Conservation (phyloP, 1,284 basidiomycete species). For the Ceratobasidium papillatum region DNA sequence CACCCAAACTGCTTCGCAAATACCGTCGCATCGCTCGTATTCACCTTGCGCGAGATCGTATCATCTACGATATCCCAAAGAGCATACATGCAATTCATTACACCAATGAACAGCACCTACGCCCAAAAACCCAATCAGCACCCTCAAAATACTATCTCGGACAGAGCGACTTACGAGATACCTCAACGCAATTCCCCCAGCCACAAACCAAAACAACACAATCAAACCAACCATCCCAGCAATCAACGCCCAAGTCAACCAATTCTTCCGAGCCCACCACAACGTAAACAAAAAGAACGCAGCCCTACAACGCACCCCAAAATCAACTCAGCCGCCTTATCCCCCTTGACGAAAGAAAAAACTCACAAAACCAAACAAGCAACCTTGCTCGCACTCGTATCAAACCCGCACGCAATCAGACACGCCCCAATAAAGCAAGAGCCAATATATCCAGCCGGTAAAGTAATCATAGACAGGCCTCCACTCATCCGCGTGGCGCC, state of each 20-base stretch:
- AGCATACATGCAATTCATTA: constrained; percentile 90
- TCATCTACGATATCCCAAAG: constrained; percentile 91
- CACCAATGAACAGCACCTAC: constrained; percentile 92
- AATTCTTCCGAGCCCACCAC: constrained; percentile 83
- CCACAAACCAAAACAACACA: constrained; percentile 86
- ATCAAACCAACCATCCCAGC: constrained; percentile 78
- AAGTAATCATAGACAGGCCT: constrained; percentile 75
- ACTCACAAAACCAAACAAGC: constrained; percentile 75
- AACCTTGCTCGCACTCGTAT: constrained; percentile 92
- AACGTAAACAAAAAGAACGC: constrained; percentile 91
- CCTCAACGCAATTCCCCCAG: constrained; percentile 71
- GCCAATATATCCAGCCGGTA: constrained; percentile 91
- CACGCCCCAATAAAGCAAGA: constrained; percentile 89
- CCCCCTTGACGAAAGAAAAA: not conserved
- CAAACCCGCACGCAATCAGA: constrained; percentile 91
- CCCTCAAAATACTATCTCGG: constrained; percentile 35
- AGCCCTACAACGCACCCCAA: constrained; percentile 53
- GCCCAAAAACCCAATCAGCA: constrained; percentile 51
- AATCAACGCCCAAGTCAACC: constrained; percentile 81
- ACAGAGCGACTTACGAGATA: constrained; percentile 64
- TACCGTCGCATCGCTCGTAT: constrained; percentile 88
- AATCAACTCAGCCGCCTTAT: constrained; percentile 11
- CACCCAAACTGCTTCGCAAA: constrained; percentile 87
- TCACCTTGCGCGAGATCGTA: constrained; percentile 89
- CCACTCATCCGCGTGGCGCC: constrained; percentile 94